phyloP scores from a whole-genome alignment of 78 protist genomes.

The Mantamonas sphyraenae region DNA sequence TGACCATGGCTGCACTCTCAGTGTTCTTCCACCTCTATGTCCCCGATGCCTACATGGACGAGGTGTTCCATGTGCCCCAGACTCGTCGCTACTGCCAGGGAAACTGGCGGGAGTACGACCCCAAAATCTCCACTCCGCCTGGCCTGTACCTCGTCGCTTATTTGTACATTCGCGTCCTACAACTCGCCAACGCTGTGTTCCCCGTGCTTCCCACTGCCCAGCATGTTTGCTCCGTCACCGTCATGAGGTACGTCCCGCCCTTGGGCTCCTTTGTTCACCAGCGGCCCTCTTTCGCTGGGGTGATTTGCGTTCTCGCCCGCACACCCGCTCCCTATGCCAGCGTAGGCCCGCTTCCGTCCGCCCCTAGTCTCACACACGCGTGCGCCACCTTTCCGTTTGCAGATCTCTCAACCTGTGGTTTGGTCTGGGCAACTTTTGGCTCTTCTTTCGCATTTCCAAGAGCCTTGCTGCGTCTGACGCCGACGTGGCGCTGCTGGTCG shows the following conservation, averaged over 20 bases:
- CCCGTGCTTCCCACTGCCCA: background rate
- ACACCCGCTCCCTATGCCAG: too few relatives aligned
- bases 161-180: background rate
- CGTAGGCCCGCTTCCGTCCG: too few relatives aligned
- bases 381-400: background rate
- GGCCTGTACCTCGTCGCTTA: conserved; percentile 10
- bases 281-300: too few relatives aligned
- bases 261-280: too few relatives aligned
- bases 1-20: too few relatives aligned
- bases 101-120: conserved; percentile 27
- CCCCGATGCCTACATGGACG: too few relatives aligned
- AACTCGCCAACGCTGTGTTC: background rate
- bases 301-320: too few relatives aligned
- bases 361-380: too few relatives aligned
- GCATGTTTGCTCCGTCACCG: background rate
- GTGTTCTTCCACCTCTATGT: too few relatives aligned
- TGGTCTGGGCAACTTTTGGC: background rate
- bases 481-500: background rate
- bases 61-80: conserved; percentile 43
- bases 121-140: conserved; percentile 41
- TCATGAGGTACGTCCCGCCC: background rate
- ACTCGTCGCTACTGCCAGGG: conserved; percentile 7
- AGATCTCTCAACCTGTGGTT: background rate
- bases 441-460: background rate
- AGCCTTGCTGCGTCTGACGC: background rate